A percentile compares a stretch with the other conserved stretches of the same genome.
phyloP scores from a whole-genome alignment of 495 filamentous ascomycete species.

The Darksidea phi region DNA sequence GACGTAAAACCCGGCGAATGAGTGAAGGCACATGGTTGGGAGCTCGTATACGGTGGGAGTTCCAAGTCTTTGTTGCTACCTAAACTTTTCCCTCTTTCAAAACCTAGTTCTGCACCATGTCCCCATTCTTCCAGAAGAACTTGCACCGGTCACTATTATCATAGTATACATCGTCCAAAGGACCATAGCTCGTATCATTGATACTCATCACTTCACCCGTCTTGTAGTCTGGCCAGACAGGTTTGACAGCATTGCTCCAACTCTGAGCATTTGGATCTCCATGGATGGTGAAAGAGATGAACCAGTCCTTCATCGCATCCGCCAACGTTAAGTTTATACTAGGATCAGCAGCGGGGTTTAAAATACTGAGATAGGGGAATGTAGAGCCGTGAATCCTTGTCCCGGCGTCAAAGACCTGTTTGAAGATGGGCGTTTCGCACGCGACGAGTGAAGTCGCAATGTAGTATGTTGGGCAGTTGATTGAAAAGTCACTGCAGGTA shows the following conservation, averaged over 20 bases:
- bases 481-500: conserved; percentile 1
- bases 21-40: too few relatives aligned
- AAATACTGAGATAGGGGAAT: background rate
- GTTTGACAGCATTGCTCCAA: conserved; percentile 7
- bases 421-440: background rate
- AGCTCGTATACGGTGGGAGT: too few relatives aligned
- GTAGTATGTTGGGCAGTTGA: conserved; percentile 28
- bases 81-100: too few relatives aligned
- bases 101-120: conserved; percentile 9
- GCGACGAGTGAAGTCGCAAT: conserved; percentile 2
- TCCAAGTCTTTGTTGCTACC: too few relatives aligned
- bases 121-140: conserved; percentile 15
- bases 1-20: too few relatives aligned
- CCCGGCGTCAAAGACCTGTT: conserved; percentile 24
- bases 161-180: background rate
- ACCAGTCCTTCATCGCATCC: conserved; percentile 20
- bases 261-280: conserved; percentile 17
- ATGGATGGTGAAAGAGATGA: conserved; percentile 10
- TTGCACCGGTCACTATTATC: conserved; percentile 12
- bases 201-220: background rate
- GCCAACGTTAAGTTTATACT: conserved; percentile 8
- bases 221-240: conserved; percentile 13
- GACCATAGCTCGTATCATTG: conserved; percentile 10
- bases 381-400: conserved; percentile 10
- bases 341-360: background rate